These are phyloP conservation scores for Hymenotorrendiella dingleyae DNA, from an alignment of 2,329 filamentous ascomycete species.

Conservation along the genomic window DNA sequence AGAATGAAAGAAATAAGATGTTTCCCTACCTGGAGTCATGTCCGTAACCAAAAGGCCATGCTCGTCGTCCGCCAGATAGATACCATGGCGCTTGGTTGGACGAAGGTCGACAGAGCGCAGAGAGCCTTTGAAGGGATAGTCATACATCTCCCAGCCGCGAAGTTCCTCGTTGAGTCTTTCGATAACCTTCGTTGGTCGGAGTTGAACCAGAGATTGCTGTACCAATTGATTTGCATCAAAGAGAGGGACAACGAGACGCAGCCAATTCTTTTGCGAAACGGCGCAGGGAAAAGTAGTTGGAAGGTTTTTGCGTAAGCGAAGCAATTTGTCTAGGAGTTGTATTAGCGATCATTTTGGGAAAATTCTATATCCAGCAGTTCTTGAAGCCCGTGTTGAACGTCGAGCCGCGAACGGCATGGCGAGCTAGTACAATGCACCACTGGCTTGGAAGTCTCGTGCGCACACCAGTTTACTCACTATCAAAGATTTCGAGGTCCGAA, in stretches of 20 bases:
- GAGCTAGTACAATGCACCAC: too few species aligned
- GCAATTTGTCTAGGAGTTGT: conserved; percentile 43
- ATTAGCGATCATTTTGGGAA: too few species aligned
- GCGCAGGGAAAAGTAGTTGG: conserved; percentile 41
- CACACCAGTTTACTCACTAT: conserved; percentile 8
- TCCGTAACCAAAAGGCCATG: conserved; percentile 68
- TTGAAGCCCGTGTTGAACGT: background rate
- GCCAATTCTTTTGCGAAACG: conserved; percentile 39
- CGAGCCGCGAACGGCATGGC: background rate
- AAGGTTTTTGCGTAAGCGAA: conserved; percentile 56
- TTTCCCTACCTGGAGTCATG: conserved; percentile 48
- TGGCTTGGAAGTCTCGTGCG: too few species aligned
- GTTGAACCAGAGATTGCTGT: conserved; percentile 46
- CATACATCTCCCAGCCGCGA: conserved; percentile 24
- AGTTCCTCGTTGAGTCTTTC: conserved; percentile 49
- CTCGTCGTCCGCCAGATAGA: conserved; percentile 49
- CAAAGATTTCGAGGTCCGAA: conserved; percentile 1
- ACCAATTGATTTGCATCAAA: conserved; percentile 50
- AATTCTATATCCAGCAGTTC: too few species aligned
- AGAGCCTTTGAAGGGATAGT: conserved; percentile 3
- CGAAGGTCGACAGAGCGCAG: conserved; percentile 24
- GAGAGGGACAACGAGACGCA: conserved; percentile 46
- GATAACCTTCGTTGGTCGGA: conserved; percentile 39
- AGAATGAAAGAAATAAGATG: background rate
- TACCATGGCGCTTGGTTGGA: conserved; percentile 42